These are phyloP conservation scores for Citrus unshiu DNA, from an alignment of 345 rosid genomes.

Conservation along the genomic window DNA sequence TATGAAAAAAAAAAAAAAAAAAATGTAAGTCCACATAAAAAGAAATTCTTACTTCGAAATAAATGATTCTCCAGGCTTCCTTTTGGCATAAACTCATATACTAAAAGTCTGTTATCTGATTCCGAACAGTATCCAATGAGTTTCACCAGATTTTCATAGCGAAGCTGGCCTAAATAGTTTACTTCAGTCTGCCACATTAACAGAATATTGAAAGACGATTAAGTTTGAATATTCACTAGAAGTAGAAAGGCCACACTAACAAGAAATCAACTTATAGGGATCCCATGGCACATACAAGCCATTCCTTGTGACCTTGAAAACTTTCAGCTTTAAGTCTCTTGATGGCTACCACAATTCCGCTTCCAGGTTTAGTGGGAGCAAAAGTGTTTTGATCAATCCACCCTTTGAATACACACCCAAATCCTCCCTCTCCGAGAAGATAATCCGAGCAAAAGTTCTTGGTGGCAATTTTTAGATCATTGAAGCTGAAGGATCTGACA, in stretches of 20 bases:
- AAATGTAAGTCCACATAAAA: background rate
- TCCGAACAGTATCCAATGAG: conserved; percentile 80
- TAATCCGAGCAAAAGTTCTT: conserved; percentile 52
- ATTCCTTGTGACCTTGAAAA: conserved; percentile 73
- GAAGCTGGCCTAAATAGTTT: conserved; percentile 71
- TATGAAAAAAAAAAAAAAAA: background rate
- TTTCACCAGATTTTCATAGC: conserved; percentile 76
- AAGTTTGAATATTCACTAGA: background rate
- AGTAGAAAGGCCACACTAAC: background rate
- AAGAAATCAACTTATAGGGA: background rate
- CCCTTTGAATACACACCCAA: conserved; percentile 66
- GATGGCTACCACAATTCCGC: conserved; percentile 53
- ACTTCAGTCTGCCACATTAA: conserved; percentile 63
- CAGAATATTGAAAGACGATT: background rate
- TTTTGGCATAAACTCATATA: conserved; percentile 81
- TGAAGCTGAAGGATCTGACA: conserved; percentile 53
- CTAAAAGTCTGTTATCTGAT: conserved; percentile 62
- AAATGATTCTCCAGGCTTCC: conserved; percentile 93
- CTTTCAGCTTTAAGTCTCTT: conserved; percentile 63
- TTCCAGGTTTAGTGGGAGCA: conserved; percentile 58
- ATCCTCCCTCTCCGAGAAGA: conserved; percentile 66
- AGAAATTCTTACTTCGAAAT: conserved; percentile 61
- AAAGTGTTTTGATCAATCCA: conserved; percentile 55
- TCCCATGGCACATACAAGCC: conserved; percentile 52
- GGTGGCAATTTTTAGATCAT: conserved; percentile 55